Percentiles rank a stretch among this genome's conserved stretches.
phyloP scores from a whole-genome alignment of 257 asterid genomes.

The Przewalskia tangutica region DNA sequence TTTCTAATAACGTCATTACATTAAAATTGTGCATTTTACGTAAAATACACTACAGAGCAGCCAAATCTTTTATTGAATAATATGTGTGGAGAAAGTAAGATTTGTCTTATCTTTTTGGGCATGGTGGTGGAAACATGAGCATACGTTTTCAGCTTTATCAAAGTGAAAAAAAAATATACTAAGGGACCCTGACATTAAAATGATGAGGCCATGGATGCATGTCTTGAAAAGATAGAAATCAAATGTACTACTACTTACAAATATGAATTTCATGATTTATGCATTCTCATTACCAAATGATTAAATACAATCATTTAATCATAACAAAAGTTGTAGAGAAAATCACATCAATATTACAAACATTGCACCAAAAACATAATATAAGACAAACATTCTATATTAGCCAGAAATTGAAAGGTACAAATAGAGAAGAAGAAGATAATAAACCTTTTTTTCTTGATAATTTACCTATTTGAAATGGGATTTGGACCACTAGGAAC shows the following conservation, averaged over 20 bases:
- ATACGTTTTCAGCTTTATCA: slow-evolving; percentile 3
- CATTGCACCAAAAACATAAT: background rate
- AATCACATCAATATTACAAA: background rate
- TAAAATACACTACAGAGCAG: too few species aligned
- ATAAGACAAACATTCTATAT: background rate
- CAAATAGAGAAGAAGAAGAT: background rate
- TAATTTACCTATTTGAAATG: slow-evolving; percentile 41
- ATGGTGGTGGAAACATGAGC: slow-evolving; percentile 6
- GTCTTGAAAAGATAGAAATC: slow-evolving; percentile 12
- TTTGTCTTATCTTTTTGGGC: slow-evolving; percentile 9
- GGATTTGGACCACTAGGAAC: slow-evolving; percentile 84
- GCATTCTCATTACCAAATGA: slow-evolving; percentile 14
- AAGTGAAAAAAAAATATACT: background rate
- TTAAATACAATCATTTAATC: slow-evolving; percentile 9
- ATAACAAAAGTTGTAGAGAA: background rate
- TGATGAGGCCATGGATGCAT: slow-evolving; percentile 7
- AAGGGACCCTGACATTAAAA: slow-evolving; percentile 3
- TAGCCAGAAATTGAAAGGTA: background rate
- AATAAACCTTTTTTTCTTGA: background rate
- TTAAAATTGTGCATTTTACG: too few species aligned
- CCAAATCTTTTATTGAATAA: background rate
- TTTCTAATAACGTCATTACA: too few species aligned
- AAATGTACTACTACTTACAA: slow-evolving; percentile 3
- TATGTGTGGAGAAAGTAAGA: background rate
- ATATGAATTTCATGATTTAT: background rate